phyloP scores from a whole-genome alignment of 2,329 filamentous ascomycete genomes.

The Botrytis elliptica region DNA sequence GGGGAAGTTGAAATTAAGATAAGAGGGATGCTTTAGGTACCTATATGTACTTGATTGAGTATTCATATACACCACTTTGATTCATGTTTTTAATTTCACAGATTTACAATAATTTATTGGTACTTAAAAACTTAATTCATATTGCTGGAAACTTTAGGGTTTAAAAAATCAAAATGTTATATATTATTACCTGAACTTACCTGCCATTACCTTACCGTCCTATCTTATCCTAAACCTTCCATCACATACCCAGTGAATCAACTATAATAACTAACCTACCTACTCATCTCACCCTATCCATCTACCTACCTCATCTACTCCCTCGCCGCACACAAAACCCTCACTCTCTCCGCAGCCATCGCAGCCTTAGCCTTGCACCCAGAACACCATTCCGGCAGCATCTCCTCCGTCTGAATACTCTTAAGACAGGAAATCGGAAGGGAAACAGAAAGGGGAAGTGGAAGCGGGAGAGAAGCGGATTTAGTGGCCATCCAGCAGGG shows the following conservation, averaged over 20 bases:
- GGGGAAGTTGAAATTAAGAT: slow-evolving; percentile 52
- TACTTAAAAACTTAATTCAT: not conserved
- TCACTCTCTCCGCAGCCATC: not conserved
- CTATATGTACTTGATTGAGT: not conserved
- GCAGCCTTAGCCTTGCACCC: not conserved
- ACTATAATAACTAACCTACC: not conserved
- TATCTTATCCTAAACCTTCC: not conserved
- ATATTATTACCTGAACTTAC: not conserved
- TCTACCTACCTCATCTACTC: not conserved
- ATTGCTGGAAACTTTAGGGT: not conserved
- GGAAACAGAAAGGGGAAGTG: not conserved
- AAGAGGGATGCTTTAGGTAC: not conserved
- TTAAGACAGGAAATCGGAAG: not conserved
- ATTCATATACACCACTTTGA: not conserved
- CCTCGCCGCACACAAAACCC: not conserved
- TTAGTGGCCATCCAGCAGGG: not conserved
- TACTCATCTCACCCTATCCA: not conserved
- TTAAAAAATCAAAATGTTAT: not conserved
- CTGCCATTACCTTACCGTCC: not conserved
- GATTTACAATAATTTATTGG: not conserved
- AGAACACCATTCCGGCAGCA: not conserved
- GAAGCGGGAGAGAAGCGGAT: not conserved
- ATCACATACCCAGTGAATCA: no score
- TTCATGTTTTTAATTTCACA: not conserved
- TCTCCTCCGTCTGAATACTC: not conserved